Conservation (phyloP, 371 early-diverging fungal species). For the Sporodiniella umbellata region DNA sequence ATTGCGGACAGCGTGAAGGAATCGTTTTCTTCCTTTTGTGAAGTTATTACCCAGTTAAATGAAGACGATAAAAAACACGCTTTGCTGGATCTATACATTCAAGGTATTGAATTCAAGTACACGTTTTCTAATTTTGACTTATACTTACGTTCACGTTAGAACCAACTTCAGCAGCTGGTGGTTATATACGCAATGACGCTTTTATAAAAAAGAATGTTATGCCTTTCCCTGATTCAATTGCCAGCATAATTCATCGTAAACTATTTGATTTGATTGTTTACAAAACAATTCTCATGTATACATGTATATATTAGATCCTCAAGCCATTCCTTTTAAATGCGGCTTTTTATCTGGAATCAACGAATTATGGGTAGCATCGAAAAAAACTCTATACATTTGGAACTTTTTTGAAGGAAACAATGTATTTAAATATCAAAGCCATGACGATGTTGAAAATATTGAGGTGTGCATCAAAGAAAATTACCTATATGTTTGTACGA, state of each 20-base stretch:
- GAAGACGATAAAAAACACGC: not conserved
- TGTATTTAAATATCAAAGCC: constrained; percentile 10
- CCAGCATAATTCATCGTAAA: not conserved
- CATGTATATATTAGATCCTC: too few relatives aligned
- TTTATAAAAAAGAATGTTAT: not conserved
- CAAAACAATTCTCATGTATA: too few relatives aligned
- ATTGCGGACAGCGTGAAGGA: not conserved
- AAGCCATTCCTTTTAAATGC: constrained; percentile 5
- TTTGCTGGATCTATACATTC: not conserved
- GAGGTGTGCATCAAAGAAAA: constrained; percentile 3
- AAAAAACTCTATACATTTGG: constrained; percentile 11
- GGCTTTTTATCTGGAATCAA: constrained; percentile 9
- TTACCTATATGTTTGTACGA: constrained; percentile 8
- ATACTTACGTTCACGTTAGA: too few relatives aligned
- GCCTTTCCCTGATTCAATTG: not conserved
- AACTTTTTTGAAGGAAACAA: constrained; percentile 1
- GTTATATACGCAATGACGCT: not conserved
- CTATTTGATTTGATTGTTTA: not conserved
- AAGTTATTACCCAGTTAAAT: not conserved
- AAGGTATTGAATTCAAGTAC: constrained; percentile 2
- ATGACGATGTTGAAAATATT: constrained; percentile 8
- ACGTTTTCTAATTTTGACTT: too few relatives aligned
- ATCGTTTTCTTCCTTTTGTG: not conserved
- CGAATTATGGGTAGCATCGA: constrained; percentile 7
- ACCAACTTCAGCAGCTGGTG: not conserved